These are phyloP conservation scores for Trametes meyenii DNA, from an alignment of 768 basidiomycete species.

Conservation along the genomic window DNA sequence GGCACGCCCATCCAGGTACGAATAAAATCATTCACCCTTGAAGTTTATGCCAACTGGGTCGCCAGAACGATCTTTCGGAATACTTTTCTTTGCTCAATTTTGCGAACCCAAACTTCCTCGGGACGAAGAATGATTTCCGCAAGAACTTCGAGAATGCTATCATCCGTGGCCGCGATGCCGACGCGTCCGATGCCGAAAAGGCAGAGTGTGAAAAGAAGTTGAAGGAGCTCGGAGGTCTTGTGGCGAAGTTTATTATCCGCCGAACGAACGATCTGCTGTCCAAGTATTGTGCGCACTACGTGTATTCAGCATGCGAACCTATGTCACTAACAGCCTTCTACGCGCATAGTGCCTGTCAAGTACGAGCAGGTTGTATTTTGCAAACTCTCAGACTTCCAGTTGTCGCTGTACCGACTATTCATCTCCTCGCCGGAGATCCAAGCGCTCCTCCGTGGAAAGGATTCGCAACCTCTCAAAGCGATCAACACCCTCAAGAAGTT, in stretches of 20 bases:
- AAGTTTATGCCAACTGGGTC: not conserved
- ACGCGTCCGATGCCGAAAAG: conserved; percentile 78
- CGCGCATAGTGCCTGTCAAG: conserved; percentile 88
- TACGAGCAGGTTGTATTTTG: conserved; percentile 99
- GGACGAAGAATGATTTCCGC: conserved; percentile 86
- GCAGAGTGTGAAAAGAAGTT: conserved; percentile 86
- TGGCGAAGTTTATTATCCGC: conserved; percentile 93
- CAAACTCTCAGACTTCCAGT: conserved; percentile 78
- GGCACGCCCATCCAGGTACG: conserved; percentile 89
- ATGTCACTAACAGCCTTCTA: conserved; percentile 9
- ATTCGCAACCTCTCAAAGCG: conserved; percentile 94
- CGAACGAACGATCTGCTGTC: conserved; percentile 93
- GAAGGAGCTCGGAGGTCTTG: conserved; percentile 85
- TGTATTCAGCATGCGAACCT: not conserved
- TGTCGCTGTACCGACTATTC: conserved; percentile 84
- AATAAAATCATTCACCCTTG: not conserved
- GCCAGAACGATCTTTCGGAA: conserved; percentile 88
- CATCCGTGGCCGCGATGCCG: conserved; percentile 86
- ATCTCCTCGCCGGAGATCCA: conserved; percentile 93
- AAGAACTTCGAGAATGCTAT: conserved; percentile 95
- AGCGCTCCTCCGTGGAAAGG: conserved; percentile 79
- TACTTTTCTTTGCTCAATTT: conserved; percentile 94
- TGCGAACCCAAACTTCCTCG: conserved; percentile 89
- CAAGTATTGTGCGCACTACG: conserved; percentile 76
- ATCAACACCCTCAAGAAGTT: conserved; percentile 95